Base-by-base conservation (phyloP, 495 filamentous ascomycete genomes). In the Penicillium angulare region DNA sequence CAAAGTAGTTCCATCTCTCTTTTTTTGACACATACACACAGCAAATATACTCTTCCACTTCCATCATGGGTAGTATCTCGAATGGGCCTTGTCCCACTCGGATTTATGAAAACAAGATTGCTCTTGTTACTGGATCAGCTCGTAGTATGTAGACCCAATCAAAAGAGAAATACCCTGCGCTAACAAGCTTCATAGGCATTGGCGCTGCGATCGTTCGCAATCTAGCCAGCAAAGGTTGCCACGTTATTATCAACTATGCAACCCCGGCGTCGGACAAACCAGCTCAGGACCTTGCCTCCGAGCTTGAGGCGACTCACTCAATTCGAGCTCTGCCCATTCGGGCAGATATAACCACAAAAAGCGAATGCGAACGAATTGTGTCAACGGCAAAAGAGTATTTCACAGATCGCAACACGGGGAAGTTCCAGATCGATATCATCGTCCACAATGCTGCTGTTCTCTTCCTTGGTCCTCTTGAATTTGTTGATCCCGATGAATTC, bases 361-460 rank as follows among this genome's bases (percentile, higher is more conserved):
- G 13, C 8, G 43, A 29, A 42, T 47, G 26, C 2, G 26, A 13
- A 5, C 1, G 13, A 8, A 47, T 53, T 3, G 15, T 53, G 0
- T 3, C 29, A 10, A 31, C 27, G 2, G 42, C 53, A 1, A 71
- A 73, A 51, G 70, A 73, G 46, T 55, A 68, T 47, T 80, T 79
- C 59, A 43, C 65, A 23, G 13, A 65, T 73, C 17, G 9, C 23
- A 12, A 29, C 12, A 15, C 9, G 12, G 15, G 21, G 35, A 36
- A 12, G 12, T 80, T 88, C 69, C 80, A 84, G 53, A 78, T 92
- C 65, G 85, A 91, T 65, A 87, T 92, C 58, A 58, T 90, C 15
- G 70, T 92, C 67, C 88, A 92, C 79, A 92, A 92, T 65, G 87
- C 88, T 39, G 88, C 79, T 47, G 47, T 87, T 9, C 7, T 16